Conservation (phyloP, 2,329 filamentous ascomycete genomes). For the Rhexocercosporidium sp. region DNA sequence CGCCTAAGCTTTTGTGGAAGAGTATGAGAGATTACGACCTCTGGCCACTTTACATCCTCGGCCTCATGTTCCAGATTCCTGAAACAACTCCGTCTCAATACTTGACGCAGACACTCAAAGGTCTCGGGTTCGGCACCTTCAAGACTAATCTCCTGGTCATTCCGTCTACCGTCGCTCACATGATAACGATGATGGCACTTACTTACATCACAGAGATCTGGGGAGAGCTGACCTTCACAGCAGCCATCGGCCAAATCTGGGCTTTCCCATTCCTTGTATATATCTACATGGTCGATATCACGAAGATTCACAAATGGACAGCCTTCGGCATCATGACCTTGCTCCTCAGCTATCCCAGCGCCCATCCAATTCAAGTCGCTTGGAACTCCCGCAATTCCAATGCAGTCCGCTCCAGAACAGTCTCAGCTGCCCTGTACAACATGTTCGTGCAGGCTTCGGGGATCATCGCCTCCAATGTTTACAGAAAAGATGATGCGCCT, state of each 20-base stretch:
- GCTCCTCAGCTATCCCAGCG: slow-evolving; percentile 46
- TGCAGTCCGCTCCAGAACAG: slow-evolving; percentile 63
- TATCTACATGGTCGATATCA: slow-evolving; percentile 46
- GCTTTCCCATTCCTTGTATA: slow-evolving; percentile 60
- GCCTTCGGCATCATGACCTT: slow-evolving; percentile 50
- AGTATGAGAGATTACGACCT: slow-evolving; percentile 59
- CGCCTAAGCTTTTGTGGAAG: slow-evolving; percentile 50
- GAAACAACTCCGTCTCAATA: slow-evolving; percentile 55
- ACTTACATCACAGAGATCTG: slow-evolving; percentile 51
- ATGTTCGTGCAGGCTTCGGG: slow-evolving; percentile 53
- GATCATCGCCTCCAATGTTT: slow-evolving; percentile 45
- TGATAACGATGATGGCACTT: slow-evolving; percentile 45
- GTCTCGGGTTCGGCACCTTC: slow-evolving; percentile 64
- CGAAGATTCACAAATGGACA: slow-evolving; percentile 47
- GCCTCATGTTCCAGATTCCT: slow-evolving; percentile 57
- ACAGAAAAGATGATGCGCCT: slow-evolving; percentile 51
- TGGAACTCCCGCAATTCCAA: slow-evolving; percentile 64
- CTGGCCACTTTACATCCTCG: slow-evolving; percentile 55
- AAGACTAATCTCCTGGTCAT: slow-evolving; percentile 68
- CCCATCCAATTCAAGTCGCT: slow-evolving; percentile 54
- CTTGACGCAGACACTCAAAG: slow-evolving; percentile 62
- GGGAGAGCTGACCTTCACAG: slow-evolving; percentile 55
- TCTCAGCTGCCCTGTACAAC: slow-evolving; percentile 69
- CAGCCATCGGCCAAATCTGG: slow-evolving; percentile 61
- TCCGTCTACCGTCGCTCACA: slow-evolving; percentile 55